Evolutionary conservation across 1,139 yeast species (phyloP), one percentile per base, ranked within the genome.

Genomic region (Hanseniaspora gamundiae): DNA sequence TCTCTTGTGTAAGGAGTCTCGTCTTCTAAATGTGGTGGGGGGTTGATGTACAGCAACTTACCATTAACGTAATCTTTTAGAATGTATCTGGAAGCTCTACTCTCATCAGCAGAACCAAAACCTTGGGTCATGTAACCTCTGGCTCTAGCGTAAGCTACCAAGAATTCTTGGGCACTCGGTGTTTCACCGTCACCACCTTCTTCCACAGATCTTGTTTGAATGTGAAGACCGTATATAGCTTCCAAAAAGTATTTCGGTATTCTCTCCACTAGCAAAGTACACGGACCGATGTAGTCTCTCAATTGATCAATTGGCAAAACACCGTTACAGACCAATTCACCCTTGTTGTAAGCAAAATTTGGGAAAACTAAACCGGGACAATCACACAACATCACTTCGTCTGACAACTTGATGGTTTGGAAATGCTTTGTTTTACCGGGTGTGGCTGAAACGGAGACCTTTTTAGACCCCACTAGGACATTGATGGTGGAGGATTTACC

Each of bases 311-410:
- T 91, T 19, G 99, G 98, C 48, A 93, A 71, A 10, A 93, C 95
- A 73, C 99, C 99, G 59, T 87, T 86, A 68, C 97, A 87, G 0
- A 93, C 98, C 56, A 93, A 74, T 58, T 93, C 99, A 54, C 95
- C 97, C 58, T 88, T 87, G 22, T 96, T 85, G 60, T 84, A 84
- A 17, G 98, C 97, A 62, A 91, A 93, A 59, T 91, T 93, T 30
- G 99, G 98, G 70, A 93, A 93, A 20, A 93, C 99, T 52, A 93
- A 72, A 73, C 99, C 99, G 2, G 99, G 99, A 71, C 99, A 93
- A 72, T 93, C 99, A 66, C 98, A 91, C 44, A 93, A 71, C 52
- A 86, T 72, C 8, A 91, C 94, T 39, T 81, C 73, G 42, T 82
- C 83, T 0, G 95, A 78, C 40, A 93, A 73, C 57, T 80, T 77